Percentiles rank a stretch among this genome's conserved stretches.
Evolutionary conservation across 371 early-diverging fungal species (phyloP).

Genomic region (Rhizopus sp.): DNA sequence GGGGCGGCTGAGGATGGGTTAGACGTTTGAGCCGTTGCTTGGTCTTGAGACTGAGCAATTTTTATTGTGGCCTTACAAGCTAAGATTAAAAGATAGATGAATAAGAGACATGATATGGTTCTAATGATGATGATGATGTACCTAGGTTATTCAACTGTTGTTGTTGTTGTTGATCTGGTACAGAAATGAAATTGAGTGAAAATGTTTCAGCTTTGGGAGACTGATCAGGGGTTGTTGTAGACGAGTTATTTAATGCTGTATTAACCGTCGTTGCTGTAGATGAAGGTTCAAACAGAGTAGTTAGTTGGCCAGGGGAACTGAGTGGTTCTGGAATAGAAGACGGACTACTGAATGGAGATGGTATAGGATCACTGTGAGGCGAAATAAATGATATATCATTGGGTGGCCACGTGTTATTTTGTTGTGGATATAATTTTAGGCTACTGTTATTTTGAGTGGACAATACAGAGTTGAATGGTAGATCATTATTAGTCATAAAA

Average conservation of each 20-base stretch:
- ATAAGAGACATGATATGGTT: neutral
- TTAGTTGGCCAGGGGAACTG: neutral
- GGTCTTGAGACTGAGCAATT: neutral
- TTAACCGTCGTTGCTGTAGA: conserved; percentile 1
- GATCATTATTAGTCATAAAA: conserved; percentile 11
- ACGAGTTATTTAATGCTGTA: conserved; percentile 8
- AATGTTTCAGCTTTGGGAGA: conserved; percentile 19
- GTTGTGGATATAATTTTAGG: neutral
- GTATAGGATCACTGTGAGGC: conserved; percentile 13
- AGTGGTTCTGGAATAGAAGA: conserved; percentile 9
- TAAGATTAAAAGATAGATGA: neutral
- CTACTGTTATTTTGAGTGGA: conserved; percentile 1
- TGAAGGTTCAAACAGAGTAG: neutral
- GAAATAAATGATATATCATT: conserved; percentile 7
- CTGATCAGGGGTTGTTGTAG: conserved; percentile 14
- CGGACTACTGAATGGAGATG: conserved; percentile 23
- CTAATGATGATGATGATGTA: neutral
- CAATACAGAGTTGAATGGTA: neutral
- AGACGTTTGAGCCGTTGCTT: conserved; percentile 1
- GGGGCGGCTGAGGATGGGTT: conserved; percentile 27
- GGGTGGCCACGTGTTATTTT: neutral
- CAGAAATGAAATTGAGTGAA: conserved; percentile 1
- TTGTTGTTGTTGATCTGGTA: neutral
- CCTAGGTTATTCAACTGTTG: neutral
- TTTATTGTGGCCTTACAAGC: neutral